Percentiles rank a stretch among this genome's conserved stretches.
Evolutionary conservation across 306 rosid genomes (phyloP).

Genomic region (Malus orientalis): DNA sequence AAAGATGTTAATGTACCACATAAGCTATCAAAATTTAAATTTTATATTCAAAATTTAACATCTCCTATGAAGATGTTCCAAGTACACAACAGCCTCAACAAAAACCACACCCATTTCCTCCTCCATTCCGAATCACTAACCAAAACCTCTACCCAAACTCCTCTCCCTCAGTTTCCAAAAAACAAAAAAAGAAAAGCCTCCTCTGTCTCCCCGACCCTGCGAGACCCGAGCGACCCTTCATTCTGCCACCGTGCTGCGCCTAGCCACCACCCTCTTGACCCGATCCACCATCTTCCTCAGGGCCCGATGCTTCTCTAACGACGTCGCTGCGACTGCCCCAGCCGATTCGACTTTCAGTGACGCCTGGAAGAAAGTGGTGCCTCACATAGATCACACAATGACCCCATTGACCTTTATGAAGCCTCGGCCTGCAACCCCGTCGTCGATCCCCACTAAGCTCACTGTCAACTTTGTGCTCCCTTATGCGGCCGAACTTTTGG

Average conservation of each 20-base stretch:
- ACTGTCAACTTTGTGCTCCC: slow-evolving; percentile 92
- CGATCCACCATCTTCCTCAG: slow-evolving; percentile 23
- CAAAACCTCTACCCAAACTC: too few species aligned
- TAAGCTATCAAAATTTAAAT: too few species aligned
- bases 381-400: slow-evolving; percentile 59
- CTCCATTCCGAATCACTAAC: too few species aligned
- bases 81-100: too few species aligned
- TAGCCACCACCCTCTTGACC: slow-evolving; percentile 22
- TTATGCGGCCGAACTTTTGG: slow-evolving; percentile 61
- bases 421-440: slow-evolving; percentile 64
- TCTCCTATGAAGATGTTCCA: too few species aligned
- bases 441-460: slow-evolving; percentile 71
- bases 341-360: slow-evolving; percentile 34
- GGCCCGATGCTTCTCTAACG: slow-evolving; percentile 52
- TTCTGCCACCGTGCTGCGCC: slow-evolving; percentile 7
- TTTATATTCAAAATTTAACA: too few species aligned
- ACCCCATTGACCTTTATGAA: slow-evolving; percentile 46
- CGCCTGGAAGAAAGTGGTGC: slow-evolving; percentile 68
- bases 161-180: too few species aligned
- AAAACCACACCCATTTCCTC: too few species aligned
- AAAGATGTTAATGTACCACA: too few species aligned
- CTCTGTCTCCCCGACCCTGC: slow-evolving; percentile 74
- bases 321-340: slow-evolving; percentile 30
- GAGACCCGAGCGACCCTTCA: slow-evolving; percentile 78
- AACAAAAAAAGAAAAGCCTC: too few species aligned